phyloP scores from a whole-genome alignment of 257 asterid species.

The Agastache rugosa region DNA sequence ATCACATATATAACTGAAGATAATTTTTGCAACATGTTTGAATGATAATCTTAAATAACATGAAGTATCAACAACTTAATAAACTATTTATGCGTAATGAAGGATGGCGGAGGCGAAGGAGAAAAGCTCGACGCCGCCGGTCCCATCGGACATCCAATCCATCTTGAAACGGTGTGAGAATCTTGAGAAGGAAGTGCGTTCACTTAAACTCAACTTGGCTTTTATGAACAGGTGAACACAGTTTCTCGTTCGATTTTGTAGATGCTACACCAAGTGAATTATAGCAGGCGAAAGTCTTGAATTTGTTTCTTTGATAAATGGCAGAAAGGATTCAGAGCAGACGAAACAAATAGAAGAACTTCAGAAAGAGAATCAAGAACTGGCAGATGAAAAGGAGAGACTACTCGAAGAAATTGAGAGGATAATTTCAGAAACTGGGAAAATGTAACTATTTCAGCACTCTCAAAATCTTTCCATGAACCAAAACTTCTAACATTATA shows the following conservation, averaged over 20 bases:
- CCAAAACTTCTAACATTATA: not conserved
- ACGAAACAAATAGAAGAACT: slow-evolving; percentile 89
- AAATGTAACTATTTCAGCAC: slow-evolving; percentile 33
- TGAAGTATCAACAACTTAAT: too few species aligned
- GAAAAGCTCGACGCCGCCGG: slow-evolving; percentile 66
- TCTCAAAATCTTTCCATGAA: slow-evolving; percentile 8
- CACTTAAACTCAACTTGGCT: slow-evolving; percentile 84
- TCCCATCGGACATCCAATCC: slow-evolving; percentile 84
- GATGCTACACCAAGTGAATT: not conserved
- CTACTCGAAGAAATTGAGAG: slow-evolving; percentile 88
- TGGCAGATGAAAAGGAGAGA: slow-evolving; percentile 68
- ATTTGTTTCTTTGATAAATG: slow-evolving; percentile 16
- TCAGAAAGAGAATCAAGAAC: slow-evolving; percentile 72
- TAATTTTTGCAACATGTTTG: not conserved
- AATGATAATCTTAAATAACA: not conserved
- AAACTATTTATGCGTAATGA: slow-evolving; percentile 27
- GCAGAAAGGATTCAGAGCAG: slow-evolving; percentile 92
- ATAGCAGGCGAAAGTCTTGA: not conserved
- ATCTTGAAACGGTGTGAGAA: slow-evolving; percentile 77
- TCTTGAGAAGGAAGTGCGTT: slow-evolving; percentile 92
- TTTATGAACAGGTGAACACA: slow-evolving; percentile 79
- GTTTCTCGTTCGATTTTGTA: not conserved
- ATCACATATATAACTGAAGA: too few species aligned
- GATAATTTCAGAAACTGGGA: slow-evolving; percentile 58
- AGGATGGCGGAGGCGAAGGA: slow-evolving; percentile 98